Evolutionary conservation across 2,329 filamentous ascomycete species (phyloP).

Genomic region (Colletotrichum filicis): DNA sequence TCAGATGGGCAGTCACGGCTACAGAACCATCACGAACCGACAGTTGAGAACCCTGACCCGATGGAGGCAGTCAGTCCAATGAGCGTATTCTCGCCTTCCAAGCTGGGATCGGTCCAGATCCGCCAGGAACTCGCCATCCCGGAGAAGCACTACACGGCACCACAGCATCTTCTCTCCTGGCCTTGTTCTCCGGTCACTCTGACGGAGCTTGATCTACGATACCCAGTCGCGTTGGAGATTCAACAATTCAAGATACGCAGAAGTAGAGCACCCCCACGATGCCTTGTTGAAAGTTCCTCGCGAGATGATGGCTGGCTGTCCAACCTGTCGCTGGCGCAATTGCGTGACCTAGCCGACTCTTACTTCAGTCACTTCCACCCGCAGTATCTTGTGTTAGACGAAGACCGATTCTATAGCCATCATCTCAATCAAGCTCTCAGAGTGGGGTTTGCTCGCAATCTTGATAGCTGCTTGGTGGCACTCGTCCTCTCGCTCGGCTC

Average conservation of each 20-base stretch:
- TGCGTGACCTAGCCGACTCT: background rate
- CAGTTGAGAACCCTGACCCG: background rate
- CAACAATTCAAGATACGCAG: background rate
- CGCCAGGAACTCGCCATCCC: conserved; percentile 13
- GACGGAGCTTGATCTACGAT: conserved; percentile 7
- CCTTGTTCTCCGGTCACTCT: conserved; percentile 17
- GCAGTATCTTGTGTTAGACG: conserved; percentile 4
- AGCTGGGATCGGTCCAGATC: background rate
- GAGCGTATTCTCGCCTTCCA: background rate
- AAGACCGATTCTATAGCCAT: conserved; percentile 9
- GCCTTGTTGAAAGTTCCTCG: background rate
- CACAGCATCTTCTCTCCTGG: conserved; percentile 27
- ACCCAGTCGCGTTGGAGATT: background rate
- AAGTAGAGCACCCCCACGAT: conserved; percentile 10
- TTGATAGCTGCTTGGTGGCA: conserved; percentile 5
- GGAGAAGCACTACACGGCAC: conserved; percentile 22
- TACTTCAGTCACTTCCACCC: conserved; percentile 26
- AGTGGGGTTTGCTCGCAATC: background rate
- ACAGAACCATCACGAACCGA: background rate
- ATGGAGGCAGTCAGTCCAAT: background rate
- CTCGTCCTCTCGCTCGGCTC: conserved; percentile 18
- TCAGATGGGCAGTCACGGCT: background rate
- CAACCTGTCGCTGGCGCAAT: background rate
- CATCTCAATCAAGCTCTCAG: conserved; percentile 10
- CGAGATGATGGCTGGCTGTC: background rate